These are phyloP conservation scores for Cyberlindnera galapagoensis DNA, from an alignment of 805 yeast species.

Conservation along the genomic window DNA sequence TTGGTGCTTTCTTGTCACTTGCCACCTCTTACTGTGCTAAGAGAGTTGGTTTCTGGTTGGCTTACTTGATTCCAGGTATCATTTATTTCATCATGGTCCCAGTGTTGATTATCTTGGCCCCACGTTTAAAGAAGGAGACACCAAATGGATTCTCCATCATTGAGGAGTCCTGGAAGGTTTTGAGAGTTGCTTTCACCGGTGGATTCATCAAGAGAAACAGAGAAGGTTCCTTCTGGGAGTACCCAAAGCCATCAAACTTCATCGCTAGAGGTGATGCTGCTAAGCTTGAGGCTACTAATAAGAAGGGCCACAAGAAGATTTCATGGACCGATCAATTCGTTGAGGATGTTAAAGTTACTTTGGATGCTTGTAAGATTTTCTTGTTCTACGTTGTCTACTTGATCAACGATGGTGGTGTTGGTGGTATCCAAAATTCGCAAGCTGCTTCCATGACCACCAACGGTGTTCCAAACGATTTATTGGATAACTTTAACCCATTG, in stretches of 20 bases:
- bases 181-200: slow-evolving; percentile 34
- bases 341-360: slow-evolving; percentile 61
- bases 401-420: slow-evolving; percentile 65
- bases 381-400: slow-evolving; percentile 66
- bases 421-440: slow-evolving; percentile 36
- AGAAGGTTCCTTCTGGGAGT: slow-evolving; percentile 39
- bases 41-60: slow-evolving; percentile 66
- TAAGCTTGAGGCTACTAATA: slow-evolving; percentile 10
- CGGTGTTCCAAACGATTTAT: slow-evolving; percentile 74
- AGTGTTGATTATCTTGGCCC: slow-evolving; percentile 33
- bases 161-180: slow-evolving; percentile 35
- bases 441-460: slow-evolving; percentile 71
- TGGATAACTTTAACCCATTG: slow-evolving; percentile 70
- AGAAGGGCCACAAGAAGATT: slow-evolving; percentile 20
- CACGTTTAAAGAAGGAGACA: slow-evolving; percentile 22
- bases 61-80: slow-evolving; percentile 63
- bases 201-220: slow-evolving; percentile 37
- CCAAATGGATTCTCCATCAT: slow-evolving; percentile 35
- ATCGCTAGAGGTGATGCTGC: slow-evolving; percentile 33
- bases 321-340: slow-evolving; percentile 67
- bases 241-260: slow-evolving; percentile 52
- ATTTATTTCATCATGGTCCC: slow-evolving; percentile 47
- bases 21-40: slow-evolving; percentile 72
- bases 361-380: slow-evolving; percentile 69
- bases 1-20: slow-evolving; percentile 68